Evolutionary conservation across 192 early-diverging fungal species (phyloP).

Genomic region (Irineochytrium annulatum): DNA sequence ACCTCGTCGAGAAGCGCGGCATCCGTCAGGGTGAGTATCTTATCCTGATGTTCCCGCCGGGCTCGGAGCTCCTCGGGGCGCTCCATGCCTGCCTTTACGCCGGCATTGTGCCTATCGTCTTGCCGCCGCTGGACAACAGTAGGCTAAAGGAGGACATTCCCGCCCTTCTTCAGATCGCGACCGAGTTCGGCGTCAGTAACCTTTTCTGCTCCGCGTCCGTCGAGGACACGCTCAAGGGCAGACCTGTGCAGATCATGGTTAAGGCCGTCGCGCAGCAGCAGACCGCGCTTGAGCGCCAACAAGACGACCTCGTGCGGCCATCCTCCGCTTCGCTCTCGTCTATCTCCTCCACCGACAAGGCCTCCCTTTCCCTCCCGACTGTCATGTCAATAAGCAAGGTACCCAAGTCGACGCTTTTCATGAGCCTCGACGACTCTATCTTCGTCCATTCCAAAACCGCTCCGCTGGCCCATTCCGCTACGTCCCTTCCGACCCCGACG

Average conservation of each 20-base stretch:
- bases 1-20: constrained; percentile 56
- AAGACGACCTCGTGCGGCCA: constrained; percentile 3
- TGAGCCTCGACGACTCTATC: constrained; percentile 48
- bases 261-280: constrained; percentile 36
- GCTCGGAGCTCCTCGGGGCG: constrained; percentile 65
- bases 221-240: constrained; percentile 66
- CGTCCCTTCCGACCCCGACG: neutral
- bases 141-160: constrained; percentile 69
- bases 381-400: constrained; percentile 63
- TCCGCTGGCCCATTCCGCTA: neutral
- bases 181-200: constrained; percentile 55
- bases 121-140: constrained; percentile 60
- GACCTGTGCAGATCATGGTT: constrained; percentile 50
- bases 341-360: neutral
- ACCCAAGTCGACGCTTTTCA: constrained; percentile 54
- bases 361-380: constrained; percentile 40
- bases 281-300: neutral
- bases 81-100: constrained; percentile 79
- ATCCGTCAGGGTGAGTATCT: constrained; percentile 55
- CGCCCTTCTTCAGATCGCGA: constrained; percentile 53
- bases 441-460: neutral
- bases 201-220: constrained; percentile 60
- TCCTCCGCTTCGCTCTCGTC: neutral
- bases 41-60: constrained; percentile 61
- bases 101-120: constrained; percentile 67